These are phyloP conservation scores for Gracilaria domingensis DNA, from an alignment of 23 red algal species.

Conservation along the genomic window DNA sequence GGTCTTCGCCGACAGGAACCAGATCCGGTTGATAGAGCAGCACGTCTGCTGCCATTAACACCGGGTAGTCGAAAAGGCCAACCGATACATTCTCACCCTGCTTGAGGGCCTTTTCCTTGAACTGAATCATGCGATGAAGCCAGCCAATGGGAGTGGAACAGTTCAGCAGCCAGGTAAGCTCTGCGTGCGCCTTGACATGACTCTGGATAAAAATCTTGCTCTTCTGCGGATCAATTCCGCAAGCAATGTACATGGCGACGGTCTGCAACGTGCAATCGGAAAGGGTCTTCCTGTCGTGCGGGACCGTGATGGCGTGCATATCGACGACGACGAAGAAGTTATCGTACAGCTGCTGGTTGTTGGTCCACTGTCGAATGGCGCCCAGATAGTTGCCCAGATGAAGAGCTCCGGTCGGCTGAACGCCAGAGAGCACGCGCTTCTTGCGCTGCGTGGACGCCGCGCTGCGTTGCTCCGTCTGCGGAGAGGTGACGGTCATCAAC, in stretches of 20 bases:
- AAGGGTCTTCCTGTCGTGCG: slow-evolving; percentile 79
- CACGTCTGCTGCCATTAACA: slow-evolving; percentile 98
- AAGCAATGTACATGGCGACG: slow-evolving; percentile 95
- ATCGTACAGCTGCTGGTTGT: slow-evolving; percentile 84
- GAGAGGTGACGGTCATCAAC: slow-evolving; percentile 33
- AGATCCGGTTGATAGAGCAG: slow-evolving; percentile 94
- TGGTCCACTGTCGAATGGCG: slow-evolving; percentile 92
- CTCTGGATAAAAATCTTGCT: slow-evolving; percentile 95
- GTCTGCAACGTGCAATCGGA: slow-evolving; percentile 73
- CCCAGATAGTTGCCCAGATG: slow-evolving; percentile 99
- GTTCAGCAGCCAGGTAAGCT: slow-evolving; percentile 99
- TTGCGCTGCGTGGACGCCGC: slow-evolving; percentile 11
- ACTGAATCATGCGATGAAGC: slow-evolving; percentile 98
- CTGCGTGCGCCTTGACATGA: slow-evolving; percentile 94
- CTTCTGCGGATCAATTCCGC: slow-evolving; percentile 88
- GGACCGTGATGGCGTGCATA: slow-evolving; percentile 95
- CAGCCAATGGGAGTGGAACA: slow-evolving; percentile 95
- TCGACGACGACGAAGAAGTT: slow-evolving; percentile 96
- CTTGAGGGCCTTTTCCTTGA: slow-evolving; percentile 85
- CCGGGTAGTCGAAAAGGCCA: slow-evolving; percentile 95
- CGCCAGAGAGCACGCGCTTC: slow-evolving; percentile 94
- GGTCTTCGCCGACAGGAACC: slow-evolving; percentile 99
- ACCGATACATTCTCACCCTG: slow-evolving; percentile 86
- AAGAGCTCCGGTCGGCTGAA: slow-evolving; percentile 94
- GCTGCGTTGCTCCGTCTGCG: slow-evolving; percentile 10